phyloP scores from a whole-genome alignment of 2,329 filamentous ascomycete genomes.

The Didymellaceae sp. region DNA sequence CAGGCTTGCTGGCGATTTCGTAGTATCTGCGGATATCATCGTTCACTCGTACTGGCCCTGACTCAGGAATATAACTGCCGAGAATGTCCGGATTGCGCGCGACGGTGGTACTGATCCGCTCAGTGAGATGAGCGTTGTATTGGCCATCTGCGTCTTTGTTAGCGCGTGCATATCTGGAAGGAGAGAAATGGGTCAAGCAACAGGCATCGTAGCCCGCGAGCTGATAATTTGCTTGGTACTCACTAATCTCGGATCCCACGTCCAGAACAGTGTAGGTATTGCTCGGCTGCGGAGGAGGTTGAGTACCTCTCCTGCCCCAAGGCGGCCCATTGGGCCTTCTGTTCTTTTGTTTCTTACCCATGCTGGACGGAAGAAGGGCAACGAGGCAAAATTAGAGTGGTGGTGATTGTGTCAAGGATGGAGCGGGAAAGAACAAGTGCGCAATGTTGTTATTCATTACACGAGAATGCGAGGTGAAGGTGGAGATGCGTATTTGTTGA shows the following conservation, averaged over 20 bases:
- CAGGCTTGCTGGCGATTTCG: conserved; percentile 20
- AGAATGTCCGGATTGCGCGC: conserved; percentile 10
- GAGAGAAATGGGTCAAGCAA: too few relatives aligned
- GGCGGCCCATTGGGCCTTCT: too few relatives aligned
- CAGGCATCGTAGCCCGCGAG: neutral
- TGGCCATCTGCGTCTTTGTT: conserved; percentile 21
- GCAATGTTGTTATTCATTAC: too few relatives aligned
- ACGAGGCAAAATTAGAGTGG: neutral
- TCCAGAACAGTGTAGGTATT: conserved; percentile 22
- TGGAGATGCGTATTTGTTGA: too few relatives aligned
- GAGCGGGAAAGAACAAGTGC: neutral
- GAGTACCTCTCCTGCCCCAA: conserved; percentile 2
- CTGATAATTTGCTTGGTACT: too few relatives aligned
- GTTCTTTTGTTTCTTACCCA: conserved; percentile 10
- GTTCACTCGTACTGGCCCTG: conserved; percentile 20
- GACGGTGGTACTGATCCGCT: conserved; percentile 18
- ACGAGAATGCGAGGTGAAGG: too few relatives aligned
- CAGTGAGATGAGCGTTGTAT: conserved; percentile 24
- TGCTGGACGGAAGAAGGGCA: too few relatives aligned
- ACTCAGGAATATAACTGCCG: conserved; percentile 23
- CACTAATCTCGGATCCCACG: conserved; percentile 5
- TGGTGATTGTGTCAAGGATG: neutral
- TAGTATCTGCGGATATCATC: conserved; percentile 40
- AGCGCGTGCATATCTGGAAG: too few relatives aligned
- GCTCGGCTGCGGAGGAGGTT: neutral